Base-by-base conservation (phyloP, 305 asterid species). In the Fraxinus xanthoxyloides region DNA sequence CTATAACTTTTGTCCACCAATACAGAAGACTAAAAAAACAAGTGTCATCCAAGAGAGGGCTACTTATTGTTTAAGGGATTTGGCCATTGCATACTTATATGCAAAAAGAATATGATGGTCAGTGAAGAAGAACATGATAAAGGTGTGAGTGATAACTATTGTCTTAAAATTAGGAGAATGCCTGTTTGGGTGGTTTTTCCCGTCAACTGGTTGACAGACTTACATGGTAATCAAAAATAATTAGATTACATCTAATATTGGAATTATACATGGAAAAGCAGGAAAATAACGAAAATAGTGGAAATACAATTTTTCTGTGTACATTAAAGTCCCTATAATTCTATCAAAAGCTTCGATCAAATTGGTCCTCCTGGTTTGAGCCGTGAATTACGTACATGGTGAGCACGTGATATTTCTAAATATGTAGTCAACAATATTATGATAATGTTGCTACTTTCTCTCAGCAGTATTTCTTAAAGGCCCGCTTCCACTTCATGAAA, bases 381-480 rank as follows among this genome's bases (percentile, higher is more conserved):
- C 28, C 35, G 31, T 65, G 31, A 65, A 65, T 65, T 28, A 65
- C 35, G 19, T 26, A 26, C 73, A 12, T 10, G 78, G 34, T 81
- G 56, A 40, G 77, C 34, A 77, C 36, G 69, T 30, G 32, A 26
- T 63, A 36, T 36, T 38, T 48, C 63, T 36, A 10, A 43, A 8
- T 32, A 21, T 77, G 31, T 21, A 5, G 5, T 26, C 3, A 56
- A 17, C 35, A 54, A 10, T 40, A 23, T 48, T 12, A 7, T 8
- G 67, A 24, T 10, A 40, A 21, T 12, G 13, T 76, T 54, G 19
- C 54, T 17, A 21, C 13, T 56, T 32, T 46, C 38, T 77, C 46
- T 46, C 28, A 80, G 88, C 89, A 89, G 92, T 89, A 89, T 65
- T 89, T 17, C 80, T 84, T 89, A 34, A 89, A 89, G 86, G 87